A percentile compares a stretch with the other conserved stretches of the same genome.
These are phyloP conservation scores for Rhizophagus clarus DNA, from an alignment of 192 early-diverging fungal genomes.

Conservation along the genomic window DNA sequence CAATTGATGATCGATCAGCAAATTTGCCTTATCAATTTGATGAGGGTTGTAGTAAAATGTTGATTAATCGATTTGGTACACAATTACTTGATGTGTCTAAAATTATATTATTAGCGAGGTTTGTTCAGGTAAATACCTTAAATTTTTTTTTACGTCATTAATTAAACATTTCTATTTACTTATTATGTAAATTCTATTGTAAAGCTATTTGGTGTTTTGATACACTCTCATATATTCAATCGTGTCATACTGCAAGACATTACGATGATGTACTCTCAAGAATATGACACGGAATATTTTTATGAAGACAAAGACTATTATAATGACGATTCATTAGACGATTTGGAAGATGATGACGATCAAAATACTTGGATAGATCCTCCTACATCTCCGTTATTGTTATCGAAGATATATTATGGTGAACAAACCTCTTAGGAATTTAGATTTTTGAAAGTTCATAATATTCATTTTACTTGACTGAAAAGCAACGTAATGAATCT, in stretches of 20 bases:
- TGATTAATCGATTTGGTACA: not conserved
- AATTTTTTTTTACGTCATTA: not conserved
- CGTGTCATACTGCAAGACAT: not conserved
- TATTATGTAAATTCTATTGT: not conserved
- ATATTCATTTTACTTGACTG: not conserved
- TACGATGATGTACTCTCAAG: not conserved
- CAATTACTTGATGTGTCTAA: conserved; percentile 15
- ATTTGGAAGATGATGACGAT: not conserved
- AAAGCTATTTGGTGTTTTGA: not conserved
- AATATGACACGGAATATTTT: not conserved
- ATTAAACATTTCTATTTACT: too few species aligned
- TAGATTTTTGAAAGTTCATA: not conserved
- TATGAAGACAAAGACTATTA: not conserved
- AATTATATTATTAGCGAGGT: conserved; percentile 7
- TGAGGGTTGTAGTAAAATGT: not conserved
- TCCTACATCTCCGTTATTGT: not conserved
- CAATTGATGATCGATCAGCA: not conserved
- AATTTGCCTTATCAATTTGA: not conserved
- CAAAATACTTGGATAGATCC: not conserved
- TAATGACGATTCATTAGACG: not conserved
- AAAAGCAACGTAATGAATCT: not conserved
- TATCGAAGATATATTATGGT: not conserved
- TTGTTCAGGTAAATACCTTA: not conserved
- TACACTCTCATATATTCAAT: not conserved
- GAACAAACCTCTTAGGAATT: not conserved